phyloP scores from a whole-genome alignment of 2,329 filamentous ascomycete genomes.

The Epichloe amarillans region DNA sequence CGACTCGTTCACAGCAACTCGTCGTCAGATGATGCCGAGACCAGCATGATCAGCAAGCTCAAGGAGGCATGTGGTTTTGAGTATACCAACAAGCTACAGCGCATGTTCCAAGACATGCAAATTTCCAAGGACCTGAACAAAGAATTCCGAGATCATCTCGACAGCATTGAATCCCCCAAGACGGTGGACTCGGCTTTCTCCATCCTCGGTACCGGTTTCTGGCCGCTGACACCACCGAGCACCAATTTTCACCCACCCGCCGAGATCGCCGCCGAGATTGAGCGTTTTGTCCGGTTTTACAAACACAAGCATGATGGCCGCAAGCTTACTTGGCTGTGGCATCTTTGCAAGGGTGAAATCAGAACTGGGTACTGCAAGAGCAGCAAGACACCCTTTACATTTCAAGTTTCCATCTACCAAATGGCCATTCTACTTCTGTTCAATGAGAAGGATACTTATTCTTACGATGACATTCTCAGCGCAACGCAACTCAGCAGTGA shows the following conservation, averaged over 20 bases:
- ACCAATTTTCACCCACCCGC: constrained; percentile 81
- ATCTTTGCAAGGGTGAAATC: constrained; percentile 93
- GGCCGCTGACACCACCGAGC: constrained; percentile 77
- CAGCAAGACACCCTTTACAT: constrained; percentile 84
- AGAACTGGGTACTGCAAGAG: constrained; percentile 85
- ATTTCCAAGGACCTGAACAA: constrained; percentile 95
- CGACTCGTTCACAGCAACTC: constrained; percentile 91
- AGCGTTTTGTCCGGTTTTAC: constrained; percentile 84
- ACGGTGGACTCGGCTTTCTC: constrained; percentile 77
- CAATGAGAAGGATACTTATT: constrained; percentile 76
- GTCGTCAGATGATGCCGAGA: constrained; percentile 93
- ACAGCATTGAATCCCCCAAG: constrained; percentile 45
- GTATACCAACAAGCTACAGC: constrained; percentile 97
- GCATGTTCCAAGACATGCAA: constrained; percentile 99
- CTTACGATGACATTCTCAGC: constrained; percentile 76
- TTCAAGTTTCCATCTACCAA: constrained; percentile 95
- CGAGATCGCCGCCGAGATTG: constrained; percentile 75
- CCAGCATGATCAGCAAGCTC: constrained; percentile 97
- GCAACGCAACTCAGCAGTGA: constrained; percentile 71
- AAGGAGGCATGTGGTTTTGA: constrained; percentile 98
- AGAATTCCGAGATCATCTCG: constrained; percentile 67
- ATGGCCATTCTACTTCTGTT: constrained; percentile 93
- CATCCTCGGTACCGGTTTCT: constrained; percentile 91
- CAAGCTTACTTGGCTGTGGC: constrained; percentile 96
- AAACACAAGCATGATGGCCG: constrained; percentile 92